A percentile compares a stretch with the other conserved stretches of the same genome.
phyloP scores from a whole-genome alignment of 108 stramenopile genomes.

The Cafeteria roenbergensis region DNA sequence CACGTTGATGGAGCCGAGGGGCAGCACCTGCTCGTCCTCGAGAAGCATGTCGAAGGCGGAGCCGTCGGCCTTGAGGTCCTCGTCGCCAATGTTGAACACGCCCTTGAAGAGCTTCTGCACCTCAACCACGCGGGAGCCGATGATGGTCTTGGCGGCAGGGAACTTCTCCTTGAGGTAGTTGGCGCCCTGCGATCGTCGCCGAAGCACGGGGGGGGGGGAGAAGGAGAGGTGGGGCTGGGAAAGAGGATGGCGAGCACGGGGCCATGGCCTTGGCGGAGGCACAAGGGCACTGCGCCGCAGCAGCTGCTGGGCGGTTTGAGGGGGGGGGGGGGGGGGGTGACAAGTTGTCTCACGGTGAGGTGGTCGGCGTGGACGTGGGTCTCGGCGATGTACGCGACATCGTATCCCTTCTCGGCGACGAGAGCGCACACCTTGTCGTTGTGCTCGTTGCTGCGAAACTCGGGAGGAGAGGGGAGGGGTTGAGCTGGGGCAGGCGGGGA shows the following conservation, averaged over 20 bases:
- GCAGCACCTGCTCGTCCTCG: conserved; percentile 28
- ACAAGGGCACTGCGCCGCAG: too few species aligned
- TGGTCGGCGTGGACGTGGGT: conserved; percentile 42
- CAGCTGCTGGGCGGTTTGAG: too few species aligned
- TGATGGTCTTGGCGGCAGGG: conserved; percentile 31
- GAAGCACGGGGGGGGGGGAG: too few species aligned
- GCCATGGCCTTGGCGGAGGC: too few species aligned
- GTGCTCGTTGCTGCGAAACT: conserved; percentile 32
- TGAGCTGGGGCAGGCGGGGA: too few species aligned
- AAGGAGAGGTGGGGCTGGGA: too few species aligned
- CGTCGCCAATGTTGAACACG: conserved; percentile 26
- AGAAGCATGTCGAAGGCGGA: conserved; percentile 33
- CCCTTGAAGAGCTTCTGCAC: conserved; percentile 28
- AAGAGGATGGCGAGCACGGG: too few species aligned
- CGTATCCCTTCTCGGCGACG: conserved; percentile 10
- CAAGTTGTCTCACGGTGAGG: too few species aligned
- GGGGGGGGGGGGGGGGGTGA: too few species aligned
- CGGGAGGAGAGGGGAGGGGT: too few species aligned
- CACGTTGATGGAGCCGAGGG: conserved; percentile 15
- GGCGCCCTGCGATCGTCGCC: too few species aligned
- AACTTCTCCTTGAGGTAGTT: conserved; percentile 23
- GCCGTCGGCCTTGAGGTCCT: conserved; percentile 27
- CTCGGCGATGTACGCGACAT: conserved; percentile 31
- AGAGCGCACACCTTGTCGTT: conserved; percentile 19
- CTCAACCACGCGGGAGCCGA: conserved; percentile 31